Evolutionary conservation across 805 yeast genomes (phyloP).

Genomic region (Starmerella floris): DNA sequence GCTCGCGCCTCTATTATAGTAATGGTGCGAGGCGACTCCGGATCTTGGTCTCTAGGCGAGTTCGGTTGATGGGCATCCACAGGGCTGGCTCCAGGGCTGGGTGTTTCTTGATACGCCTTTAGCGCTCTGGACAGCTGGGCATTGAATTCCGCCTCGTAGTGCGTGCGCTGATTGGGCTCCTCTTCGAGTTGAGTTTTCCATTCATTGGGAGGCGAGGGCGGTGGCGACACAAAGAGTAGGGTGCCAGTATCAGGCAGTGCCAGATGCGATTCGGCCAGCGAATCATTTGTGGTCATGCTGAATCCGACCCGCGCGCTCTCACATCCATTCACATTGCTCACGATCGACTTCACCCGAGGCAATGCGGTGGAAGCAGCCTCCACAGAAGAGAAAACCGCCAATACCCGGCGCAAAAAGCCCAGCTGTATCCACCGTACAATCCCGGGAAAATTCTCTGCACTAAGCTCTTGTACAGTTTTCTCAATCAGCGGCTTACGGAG

Average conservation of each 20-base stretch:
- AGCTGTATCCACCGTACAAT: conserved; percentile 15
- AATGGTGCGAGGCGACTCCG: conserved; percentile 12
- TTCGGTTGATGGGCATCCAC: not conserved
- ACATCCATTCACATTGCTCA: not conserved
- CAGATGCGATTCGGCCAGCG: conserved; percentile 7
- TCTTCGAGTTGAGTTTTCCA: conserved; percentile 20
- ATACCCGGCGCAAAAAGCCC: conserved; percentile 18
- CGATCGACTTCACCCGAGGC: not conserved
- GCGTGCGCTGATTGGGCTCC: conserved; percentile 17
- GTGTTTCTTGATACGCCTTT: not conserved
- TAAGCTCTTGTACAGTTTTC: conserved; percentile 1
- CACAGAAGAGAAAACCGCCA: conserved; percentile 17
- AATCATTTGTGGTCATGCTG: conserved; percentile 9
- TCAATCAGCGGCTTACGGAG: conserved; percentile 6
- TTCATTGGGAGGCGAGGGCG: conserved; percentile 21
- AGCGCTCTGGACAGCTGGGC: conserved; percentile 15
- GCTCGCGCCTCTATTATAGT: conserved; percentile 12
- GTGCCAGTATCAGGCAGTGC: conserved; percentile 20
- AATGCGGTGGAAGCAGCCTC: conserved; percentile 12
- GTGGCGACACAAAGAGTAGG: conserved; percentile 21
- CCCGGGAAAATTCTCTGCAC: conserved; percentile 1
- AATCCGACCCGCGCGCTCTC: conserved; percentile 9
- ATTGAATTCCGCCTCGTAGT: conserved; percentile 19
- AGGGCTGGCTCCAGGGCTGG: conserved; percentile 1
- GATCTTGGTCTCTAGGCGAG: not conserved